A percentile compares a stretch with the other conserved stretches of the same genome.
Conservation (phyloP, 2,329 filamentous ascomycete species). For the Fusarium napiforme region DNA sequence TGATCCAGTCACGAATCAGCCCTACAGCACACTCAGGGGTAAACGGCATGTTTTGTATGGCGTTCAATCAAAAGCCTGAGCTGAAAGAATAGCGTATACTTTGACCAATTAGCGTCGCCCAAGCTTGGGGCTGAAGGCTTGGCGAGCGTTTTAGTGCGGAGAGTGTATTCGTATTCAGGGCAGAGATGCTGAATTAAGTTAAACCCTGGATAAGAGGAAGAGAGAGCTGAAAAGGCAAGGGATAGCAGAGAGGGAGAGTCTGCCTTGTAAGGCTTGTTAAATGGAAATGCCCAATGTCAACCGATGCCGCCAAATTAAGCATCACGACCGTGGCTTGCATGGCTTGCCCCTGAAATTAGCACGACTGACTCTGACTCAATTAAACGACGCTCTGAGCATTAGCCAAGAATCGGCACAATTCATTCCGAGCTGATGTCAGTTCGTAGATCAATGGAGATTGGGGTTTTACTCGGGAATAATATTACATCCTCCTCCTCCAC, state of each 20-base stretch:
- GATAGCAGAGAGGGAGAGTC: background rate
- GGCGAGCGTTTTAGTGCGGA: background rate
- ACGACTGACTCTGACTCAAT: background rate
- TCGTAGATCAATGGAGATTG: background rate
- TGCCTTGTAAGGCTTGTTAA: background rate
- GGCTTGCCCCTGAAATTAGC: conserved; percentile 30
- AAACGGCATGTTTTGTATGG: background rate
- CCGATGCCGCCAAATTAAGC: background rate
- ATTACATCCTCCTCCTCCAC: conserved; percentile 10
- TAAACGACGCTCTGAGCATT: background rate
- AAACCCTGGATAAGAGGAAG: background rate
- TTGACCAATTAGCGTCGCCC: rapidly evolving
- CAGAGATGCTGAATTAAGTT: background rate
- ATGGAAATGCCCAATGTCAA: background rate
- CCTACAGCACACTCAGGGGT: conserved; percentile 8
- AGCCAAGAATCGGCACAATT: conserved; percentile 11
- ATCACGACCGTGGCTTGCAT: background rate
- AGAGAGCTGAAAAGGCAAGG: background rate
- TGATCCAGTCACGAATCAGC: conserved; percentile 11
- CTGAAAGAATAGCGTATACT: rapidly evolving
- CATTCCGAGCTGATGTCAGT: background rate
- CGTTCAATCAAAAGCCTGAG: background rate
- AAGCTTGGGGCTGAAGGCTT: background rate
- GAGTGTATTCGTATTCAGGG: background rate
- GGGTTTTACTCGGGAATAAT: background rate